Conservation (phyloP, 257 asterid species). For the Ballota nigra region DNA sequence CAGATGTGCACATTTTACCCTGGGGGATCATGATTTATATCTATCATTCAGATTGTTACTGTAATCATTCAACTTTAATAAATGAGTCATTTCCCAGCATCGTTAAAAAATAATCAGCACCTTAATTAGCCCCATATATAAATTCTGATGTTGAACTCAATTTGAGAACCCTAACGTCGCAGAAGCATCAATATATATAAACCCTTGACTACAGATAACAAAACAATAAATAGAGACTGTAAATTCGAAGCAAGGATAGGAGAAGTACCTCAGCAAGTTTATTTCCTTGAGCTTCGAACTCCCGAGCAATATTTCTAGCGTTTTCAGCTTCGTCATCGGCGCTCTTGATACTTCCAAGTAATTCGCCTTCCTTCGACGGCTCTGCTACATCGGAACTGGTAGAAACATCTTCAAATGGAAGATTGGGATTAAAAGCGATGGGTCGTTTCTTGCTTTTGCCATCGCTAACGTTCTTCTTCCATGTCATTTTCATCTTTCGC, state of each 20-base stretch:
- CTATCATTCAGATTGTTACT: background rate
- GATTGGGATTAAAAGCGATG: slow-evolving; percentile 40
- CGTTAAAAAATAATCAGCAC: background rate
- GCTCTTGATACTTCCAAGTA: background rate
- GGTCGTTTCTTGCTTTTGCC: slow-evolving; percentile 54
- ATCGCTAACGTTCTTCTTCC: slow-evolving; percentile 55
- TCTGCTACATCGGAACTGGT: slow-evolving; percentile 19
- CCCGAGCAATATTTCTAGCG: slow-evolving; percentile 38
- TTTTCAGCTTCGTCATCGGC: slow-evolving; percentile 33
- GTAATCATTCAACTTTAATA: background rate
- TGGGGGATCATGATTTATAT: no score
- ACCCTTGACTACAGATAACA: background rate
- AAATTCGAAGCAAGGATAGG: background rate
- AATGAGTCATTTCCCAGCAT: background rate
- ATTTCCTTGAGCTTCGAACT: slow-evolving; percentile 69
- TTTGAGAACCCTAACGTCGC: slow-evolving; percentile 13
- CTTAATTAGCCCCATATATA: background rate
- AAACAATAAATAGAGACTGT: background rate
- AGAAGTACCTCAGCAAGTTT: slow-evolving; percentile 70
- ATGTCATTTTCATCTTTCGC: slow-evolving; percentile 76
- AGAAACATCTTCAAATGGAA: slow-evolving; percentile 58
- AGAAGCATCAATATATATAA: background rate
- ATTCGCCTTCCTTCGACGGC: slow-evolving; percentile 11
- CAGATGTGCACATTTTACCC: background rate
- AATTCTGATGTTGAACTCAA: background rate